Conservation (phyloP, 2,329 filamentous ascomycete genomes). For the Verticillium longisporum region DNA sequence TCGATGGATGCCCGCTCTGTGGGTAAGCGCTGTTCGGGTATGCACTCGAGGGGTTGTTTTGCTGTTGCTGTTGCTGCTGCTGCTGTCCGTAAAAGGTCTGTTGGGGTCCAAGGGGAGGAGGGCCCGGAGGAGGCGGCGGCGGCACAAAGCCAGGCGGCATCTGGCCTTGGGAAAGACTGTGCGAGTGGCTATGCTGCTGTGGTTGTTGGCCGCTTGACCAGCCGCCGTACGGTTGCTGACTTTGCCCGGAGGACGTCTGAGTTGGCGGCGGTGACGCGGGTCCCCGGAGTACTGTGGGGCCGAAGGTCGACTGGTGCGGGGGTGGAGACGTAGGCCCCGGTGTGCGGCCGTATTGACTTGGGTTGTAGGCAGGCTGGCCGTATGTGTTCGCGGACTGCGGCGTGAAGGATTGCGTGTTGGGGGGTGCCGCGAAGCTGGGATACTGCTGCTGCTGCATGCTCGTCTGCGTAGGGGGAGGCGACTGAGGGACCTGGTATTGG, state of each 20-base stretch:
- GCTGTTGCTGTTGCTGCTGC: constrained; percentile 21
- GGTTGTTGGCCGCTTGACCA: constrained; percentile 23
- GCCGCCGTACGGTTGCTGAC: constrained; percentile 25
- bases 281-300: constrained; percentile 27
- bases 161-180: constrained; percentile 31
- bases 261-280: constrained; percentile 52
- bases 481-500: constrained; percentile 53
- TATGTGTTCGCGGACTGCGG: constrained; percentile 35
- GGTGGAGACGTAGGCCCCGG: constrained; percentile 55
- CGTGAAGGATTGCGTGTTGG: constrained; percentile 23
- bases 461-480: constrained; percentile 44
- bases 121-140: constrained; percentile 56
- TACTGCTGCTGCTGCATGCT: constrained; percentile 28
- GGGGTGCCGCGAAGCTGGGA: constrained; percentile 35
- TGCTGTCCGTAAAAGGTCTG: constrained; percentile 48
- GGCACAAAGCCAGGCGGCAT: constrained; percentile 54
- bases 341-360: constrained; percentile 51
- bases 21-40: constrained; percentile 18
- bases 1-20: constrained; percentile 21
- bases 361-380: constrained; percentile 48
- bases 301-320: constrained; percentile 50
- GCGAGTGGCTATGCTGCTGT: constrained; percentile 25
- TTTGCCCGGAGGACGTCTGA: constrained; percentile 39
- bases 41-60: constrained; percentile 9
- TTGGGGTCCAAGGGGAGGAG: constrained; percentile 54